These are phyloP conservation scores for Alternaria alternata DNA, from an alignment of 2,329 filamentous ascomycete species.

Conservation along the genomic window DNA sequence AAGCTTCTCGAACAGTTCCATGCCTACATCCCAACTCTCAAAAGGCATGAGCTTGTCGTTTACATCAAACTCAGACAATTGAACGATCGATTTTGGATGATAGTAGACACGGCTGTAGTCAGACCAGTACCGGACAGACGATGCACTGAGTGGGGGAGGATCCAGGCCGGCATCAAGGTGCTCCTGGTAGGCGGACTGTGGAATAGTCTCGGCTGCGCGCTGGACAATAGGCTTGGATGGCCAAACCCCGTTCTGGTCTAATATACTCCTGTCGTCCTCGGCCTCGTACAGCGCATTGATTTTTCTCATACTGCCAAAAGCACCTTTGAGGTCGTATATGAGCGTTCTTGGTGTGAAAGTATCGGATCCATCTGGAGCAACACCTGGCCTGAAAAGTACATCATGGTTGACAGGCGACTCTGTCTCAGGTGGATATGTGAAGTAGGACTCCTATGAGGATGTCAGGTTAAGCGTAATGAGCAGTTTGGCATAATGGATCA, in stretches of 20 bases:
- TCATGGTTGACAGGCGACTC: slow-evolving; percentile 78
- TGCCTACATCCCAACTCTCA: slow-evolving; percentile 66
- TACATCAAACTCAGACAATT: slow-evolving; percentile 82
- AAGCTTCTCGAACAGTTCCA: slow-evolving; percentile 53
- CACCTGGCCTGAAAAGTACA: slow-evolving; percentile 84
- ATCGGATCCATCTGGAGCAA: slow-evolving; percentile 83
- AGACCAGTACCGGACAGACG: slow-evolving; percentile 91
- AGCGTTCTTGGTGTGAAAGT: slow-evolving; percentile 92
- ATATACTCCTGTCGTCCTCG: slow-evolving; percentile 50
- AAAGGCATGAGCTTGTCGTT: slow-evolving; percentile 83
- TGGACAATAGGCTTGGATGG: slow-evolving; percentile 65
- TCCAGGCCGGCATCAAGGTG: slow-evolving; percentile 76
- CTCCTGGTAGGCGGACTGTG: slow-evolving; percentile 77
- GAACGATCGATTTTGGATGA: slow-evolving; percentile 86
- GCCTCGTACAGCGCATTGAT: slow-evolving; percentile 87
- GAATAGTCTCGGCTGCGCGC: slow-evolving; percentile 67
- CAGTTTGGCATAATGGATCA: background rate
- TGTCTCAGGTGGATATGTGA: slow-evolving; percentile 79
- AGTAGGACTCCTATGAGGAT: slow-evolving; percentile 83
- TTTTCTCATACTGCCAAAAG: slow-evolving; percentile 86
- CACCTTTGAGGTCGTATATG: slow-evolving; percentile 94
- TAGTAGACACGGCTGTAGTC: slow-evolving; percentile 94
- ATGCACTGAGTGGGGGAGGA: slow-evolving; percentile 70
- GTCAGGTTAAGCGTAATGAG: background rate
- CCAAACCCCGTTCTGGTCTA: slow-evolving; percentile 42